Evolutionary conservation across 345 rosid species (phyloP), one percentile per base, ranked within the genome.

Genomic region (Clausena lansium): DNA sequence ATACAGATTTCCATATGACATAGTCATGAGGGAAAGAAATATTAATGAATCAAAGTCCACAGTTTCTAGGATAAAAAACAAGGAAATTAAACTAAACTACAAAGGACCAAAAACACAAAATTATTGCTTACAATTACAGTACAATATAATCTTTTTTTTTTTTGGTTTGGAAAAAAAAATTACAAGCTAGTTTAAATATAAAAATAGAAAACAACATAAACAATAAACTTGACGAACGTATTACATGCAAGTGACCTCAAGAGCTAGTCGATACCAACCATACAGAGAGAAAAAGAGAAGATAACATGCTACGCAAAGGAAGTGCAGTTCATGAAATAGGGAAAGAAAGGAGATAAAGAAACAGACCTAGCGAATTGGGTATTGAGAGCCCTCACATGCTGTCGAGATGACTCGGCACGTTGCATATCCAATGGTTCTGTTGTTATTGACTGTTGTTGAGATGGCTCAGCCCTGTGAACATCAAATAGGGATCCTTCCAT

Each of bases 331-430:
- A 54, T 58, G 14, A 55, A 59, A 30, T 11, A 70, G 52, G 30
- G 41, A 52, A 70, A 80, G 28, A 28, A 39, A 17, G 79, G 79
- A 19, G 32, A 83, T 76, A 81, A 71, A 28, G 30, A 70, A 27
- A 55, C 76, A 39, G 80, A 95, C 98, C 99, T 94, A 79, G 97
- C 95, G 78, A 92, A 96, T 81, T 96, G 99, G 75, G 86, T 81
- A 85, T 96, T 96, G 80, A 94, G 97, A 85, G 98, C 95, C 81
- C 94, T 86, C 85, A 94, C 98, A 83, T 94, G 97, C 84, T 88
- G 94, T 61, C 76, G 85, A 73, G 98, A 90, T 81, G 85, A 82
- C 85, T 90, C 91, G 47, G 98, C 97, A 9, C 89, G 84, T 76
- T 85, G 83, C 52, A 69, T 74, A 82, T 92, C 97, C 76, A 94